Percentiles rank a stretch among this genome's conserved stretches.
Evolutionary conservation across 495 filamentous ascomycete genomes (phyloP).

Genomic region (Penicillium maclennaniae): DNA sequence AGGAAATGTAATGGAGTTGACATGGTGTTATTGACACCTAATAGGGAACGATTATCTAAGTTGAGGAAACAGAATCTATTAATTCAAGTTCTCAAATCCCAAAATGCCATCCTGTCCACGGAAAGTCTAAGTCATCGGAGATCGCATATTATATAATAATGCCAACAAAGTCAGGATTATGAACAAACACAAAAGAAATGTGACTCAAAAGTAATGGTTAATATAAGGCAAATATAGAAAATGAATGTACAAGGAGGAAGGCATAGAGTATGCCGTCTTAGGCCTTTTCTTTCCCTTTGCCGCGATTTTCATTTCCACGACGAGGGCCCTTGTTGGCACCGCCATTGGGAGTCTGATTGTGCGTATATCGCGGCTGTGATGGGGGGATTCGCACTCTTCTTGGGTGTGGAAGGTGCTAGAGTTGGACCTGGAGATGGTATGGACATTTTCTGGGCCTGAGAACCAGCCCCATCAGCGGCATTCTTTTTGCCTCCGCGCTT

Average conservation of each 20-base stretch:
- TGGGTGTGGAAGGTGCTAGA: slow-evolving; percentile 5
- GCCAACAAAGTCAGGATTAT: no score
- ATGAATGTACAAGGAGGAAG: not conserved
- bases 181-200: no score
- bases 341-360: slow-evolving; percentile 1
- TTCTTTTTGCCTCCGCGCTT: slow-evolving; percentile 32
- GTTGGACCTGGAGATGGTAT: not conserved
- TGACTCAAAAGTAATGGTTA: no score
- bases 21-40: not conserved
- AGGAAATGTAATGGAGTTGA: not conserved
- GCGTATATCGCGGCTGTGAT: not conserved
- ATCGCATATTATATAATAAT: not conserved
- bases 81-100: not conserved
- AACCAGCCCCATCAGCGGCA: slow-evolving; percentile 2
- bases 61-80: slow-evolving; percentile 4
- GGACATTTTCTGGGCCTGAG: slow-evolving; percentile 5
- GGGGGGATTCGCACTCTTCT: slow-evolving; percentile 10
- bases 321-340: slow-evolving; percentile 10
- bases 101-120: slow-evolving; percentile 1
- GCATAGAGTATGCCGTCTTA: not conserved
- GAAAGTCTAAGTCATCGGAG: not conserved
- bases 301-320: slow-evolving; percentile 15
- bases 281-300: slow-evolving; percentile 13
- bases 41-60: not conserved
- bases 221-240: not conserved